phyloP scores from a whole-genome alignment of 805 yeast genomes.

The Saccharomyces jurei region DNA sequence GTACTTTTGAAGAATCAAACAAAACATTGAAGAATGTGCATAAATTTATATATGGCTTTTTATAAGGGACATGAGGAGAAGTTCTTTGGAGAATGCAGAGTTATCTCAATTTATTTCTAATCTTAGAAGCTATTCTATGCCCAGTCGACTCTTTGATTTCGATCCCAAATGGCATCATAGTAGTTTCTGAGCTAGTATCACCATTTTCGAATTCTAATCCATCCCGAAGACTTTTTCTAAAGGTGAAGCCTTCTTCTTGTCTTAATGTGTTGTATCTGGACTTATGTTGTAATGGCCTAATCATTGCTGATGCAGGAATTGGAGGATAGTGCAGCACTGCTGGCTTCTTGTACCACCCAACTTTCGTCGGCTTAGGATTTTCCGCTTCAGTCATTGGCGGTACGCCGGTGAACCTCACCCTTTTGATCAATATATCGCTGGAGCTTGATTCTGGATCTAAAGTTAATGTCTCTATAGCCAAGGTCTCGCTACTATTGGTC shows the following conservation, averaged over 20 bases:
- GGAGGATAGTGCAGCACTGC: conserved; percentile 30
- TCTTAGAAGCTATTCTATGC: conserved; percentile 17
- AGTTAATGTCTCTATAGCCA: not conserved
- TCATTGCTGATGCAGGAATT: conserved; percentile 18
- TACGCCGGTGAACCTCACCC: conserved; percentile 31
- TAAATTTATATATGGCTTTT: not conserved
- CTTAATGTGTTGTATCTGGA: not conserved
- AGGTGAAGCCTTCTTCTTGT: conserved; percentile 29
- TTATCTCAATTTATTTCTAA: conserved; percentile 20
- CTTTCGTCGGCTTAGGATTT: conserved; percentile 25
- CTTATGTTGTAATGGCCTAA: not conserved
- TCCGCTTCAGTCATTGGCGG: conserved; percentile 29
- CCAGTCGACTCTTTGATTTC: conserved; percentile 10
- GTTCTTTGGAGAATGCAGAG: not conserved
- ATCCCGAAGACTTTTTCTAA: conserved; percentile 20
- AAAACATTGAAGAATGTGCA: not conserved
- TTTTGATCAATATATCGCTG: conserved; percentile 11
- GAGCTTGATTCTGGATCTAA: not conserved
- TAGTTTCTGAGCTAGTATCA: not conserved
- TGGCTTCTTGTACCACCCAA: conserved; percentile 33
- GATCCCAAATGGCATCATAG: conserved; percentile 1
- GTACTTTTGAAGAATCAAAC: not conserved
- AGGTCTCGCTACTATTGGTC: not conserved
- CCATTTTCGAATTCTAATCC: not conserved
- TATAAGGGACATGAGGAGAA: not conserved